Conservation (phyloP, 176 grass and related monocot genomes). For the Oryza meridionalis region DNA sequence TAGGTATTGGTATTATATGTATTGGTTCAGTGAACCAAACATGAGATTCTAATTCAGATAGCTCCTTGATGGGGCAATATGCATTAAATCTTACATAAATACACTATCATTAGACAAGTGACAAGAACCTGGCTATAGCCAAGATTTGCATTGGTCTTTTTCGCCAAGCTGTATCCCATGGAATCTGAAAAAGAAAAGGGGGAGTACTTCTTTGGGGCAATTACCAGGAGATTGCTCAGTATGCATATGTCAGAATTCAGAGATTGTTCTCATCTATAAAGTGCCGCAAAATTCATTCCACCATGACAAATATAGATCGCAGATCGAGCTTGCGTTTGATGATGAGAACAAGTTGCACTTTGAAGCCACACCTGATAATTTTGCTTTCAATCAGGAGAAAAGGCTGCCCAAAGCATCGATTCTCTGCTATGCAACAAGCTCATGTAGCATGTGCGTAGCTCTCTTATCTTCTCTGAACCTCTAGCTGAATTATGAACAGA, state of each 20-base stretch:
- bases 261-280: neutral
- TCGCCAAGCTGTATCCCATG: constrained; percentile 32
- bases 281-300: neutral
- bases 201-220: neutral
- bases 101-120: constrained; percentile 16
- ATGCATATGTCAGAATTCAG: neutral
- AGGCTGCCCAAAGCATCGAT: constrained; percentile 21
- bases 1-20: neutral
- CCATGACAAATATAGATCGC: constrained; percentile 11
- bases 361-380: constrained; percentile 29
- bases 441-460: constrained; percentile 33
- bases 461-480: constrained; percentile 23
- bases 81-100: constrained; percentile 17
- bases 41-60: constrained; percentile 42
- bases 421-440: constrained; percentile 31
- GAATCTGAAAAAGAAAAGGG: neutral
- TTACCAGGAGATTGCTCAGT: neutral
- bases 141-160: constrained; percentile 34
- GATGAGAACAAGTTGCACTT: constrained; percentile 4
- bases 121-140: constrained; percentile 1
- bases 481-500: neutral
- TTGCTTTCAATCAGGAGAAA: constrained; percentile 28
- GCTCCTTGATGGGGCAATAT: constrained; percentile 6
- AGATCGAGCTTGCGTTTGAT: neutral
- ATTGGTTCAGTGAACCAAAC: constrained; percentile 34